Evolutionary conservation across 1,139 yeast genomes (phyloP), one percentile per base, ranked within the genome.

Genomic region (Pneumocystis oryctolagi): DNA sequence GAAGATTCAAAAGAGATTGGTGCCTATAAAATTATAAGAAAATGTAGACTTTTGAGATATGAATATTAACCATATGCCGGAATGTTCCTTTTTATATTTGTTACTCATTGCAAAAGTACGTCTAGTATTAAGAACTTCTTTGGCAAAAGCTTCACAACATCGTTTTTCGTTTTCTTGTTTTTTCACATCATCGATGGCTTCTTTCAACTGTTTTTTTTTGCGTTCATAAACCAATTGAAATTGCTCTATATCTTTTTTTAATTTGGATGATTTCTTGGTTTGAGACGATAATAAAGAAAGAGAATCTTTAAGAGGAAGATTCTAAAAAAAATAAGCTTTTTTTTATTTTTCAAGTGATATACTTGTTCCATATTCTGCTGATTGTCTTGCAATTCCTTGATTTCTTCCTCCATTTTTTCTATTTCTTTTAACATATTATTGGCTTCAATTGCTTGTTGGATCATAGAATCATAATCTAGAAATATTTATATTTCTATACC

Each of bases 321-420:
- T 63, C 59, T 63, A 62, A 56, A 59, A 58, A 18, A 32, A 58
- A 5, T 59, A 61, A 77, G 30, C 79, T 81, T 62, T 76, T 76
- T 47, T 47, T 31, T 3, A 25, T 12, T 28, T 25, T 8, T 40
- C 8, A 6, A 28, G 16, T 37, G 14, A 47, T 12, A 20, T 12
- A 47, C 55, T 20, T 47, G 55, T 25, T 47, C 70, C 89, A 77
- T 83, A 85, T 83, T 66, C 81, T 82, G n/a, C 31, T 59, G 63
- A 58, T 66, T 62, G 5, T 58, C 61, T 57, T 66, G 69, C 35
- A 71, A 62, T 25, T 64, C 68, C 14, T 58, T 66, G 18, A 71
- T 63, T 62, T 72, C 73, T 16, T 60, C 61, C 55, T 71, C 68
- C 69, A 74, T 67, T 30, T 66, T 68, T 32, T 64, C 64, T 59